Conservation (phyloP, 2,329 filamentous ascomycete genomes). For the Chrysoporthe puriensis region DNA sequence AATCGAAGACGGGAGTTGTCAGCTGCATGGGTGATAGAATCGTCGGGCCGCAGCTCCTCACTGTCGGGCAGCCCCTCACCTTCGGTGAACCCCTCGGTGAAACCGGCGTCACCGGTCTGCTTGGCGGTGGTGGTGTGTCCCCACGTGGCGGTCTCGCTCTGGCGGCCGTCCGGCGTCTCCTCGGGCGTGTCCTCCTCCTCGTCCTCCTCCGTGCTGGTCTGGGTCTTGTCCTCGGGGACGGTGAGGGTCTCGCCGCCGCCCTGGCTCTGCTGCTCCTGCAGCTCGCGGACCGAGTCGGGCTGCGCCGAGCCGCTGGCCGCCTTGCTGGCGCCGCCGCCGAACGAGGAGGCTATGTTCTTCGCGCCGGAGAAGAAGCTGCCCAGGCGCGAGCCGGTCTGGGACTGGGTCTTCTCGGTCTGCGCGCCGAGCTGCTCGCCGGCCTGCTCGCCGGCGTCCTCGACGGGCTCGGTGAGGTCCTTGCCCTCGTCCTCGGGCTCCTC, state of each 20-base stretch:
- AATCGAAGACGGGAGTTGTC: slow-evolving; percentile 22
- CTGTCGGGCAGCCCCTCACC: slow-evolving; percentile 17
- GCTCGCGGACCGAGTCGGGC: slow-evolving; percentile 23
- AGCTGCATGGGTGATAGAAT: slow-evolving; percentile 29
- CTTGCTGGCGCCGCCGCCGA: slow-evolving; percentile 25
- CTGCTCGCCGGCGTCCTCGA: slow-evolving; percentile 22
- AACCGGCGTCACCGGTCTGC: slow-evolving; percentile 12
- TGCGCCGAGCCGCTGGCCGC: slow-evolving; percentile 17
- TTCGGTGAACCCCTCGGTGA: slow-evolving; percentile 7
- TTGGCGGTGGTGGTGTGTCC: slow-evolving; percentile 14
- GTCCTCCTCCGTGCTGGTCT: slow-evolving; percentile 28
- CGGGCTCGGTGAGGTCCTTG: slow-evolving; percentile 30
- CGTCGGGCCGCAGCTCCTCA: slow-evolving; percentile 26
- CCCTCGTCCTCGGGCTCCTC: slow-evolving; percentile 32
- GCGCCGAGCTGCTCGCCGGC: not conserved
- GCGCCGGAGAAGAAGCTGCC: slow-evolving; percentile 27
- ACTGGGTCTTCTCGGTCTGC: slow-evolving; percentile 6
- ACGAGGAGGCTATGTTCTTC: slow-evolving; percentile 22
- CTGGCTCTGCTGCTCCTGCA: slow-evolving; percentile 25
- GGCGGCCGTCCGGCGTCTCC: slow-evolving; percentile 26
- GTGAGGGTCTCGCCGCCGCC: slow-evolving; percentile 29
- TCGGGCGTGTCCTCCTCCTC: slow-evolving; percentile 29
- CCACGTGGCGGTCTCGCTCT: slow-evolving; percentile 25
- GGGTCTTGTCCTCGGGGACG: slow-evolving; percentile 16
- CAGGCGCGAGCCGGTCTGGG: slow-evolving; percentile 20